phyloP scores from a whole-genome alignment of 768 basidiomycete genomes.

The Polyporus arcularius region DNA sequence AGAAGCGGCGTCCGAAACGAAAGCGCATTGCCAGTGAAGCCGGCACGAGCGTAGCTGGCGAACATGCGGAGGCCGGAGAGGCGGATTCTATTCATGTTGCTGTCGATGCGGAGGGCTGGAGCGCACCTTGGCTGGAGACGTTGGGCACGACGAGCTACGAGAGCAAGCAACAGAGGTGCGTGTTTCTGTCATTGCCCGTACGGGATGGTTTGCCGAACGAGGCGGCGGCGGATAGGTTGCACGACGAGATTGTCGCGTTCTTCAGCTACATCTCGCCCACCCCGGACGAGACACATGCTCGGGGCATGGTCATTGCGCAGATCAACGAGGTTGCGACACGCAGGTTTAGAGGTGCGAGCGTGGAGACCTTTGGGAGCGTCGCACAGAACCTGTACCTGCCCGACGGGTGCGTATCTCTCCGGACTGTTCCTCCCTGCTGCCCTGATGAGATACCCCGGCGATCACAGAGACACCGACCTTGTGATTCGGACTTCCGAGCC shows the following conservation, averaged over 20 bases:
- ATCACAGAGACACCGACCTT: slow-evolving; percentile 62
- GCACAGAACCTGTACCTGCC: slow-evolving; percentile 63
- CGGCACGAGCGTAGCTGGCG: too few relatives aligned
- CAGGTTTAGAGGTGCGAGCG: slow-evolving; percentile 46
- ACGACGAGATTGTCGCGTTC: slow-evolving; percentile 64
- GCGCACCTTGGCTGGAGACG: slow-evolving; percentile 26
- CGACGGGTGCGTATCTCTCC: slow-evolving; percentile 47
- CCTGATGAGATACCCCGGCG: not conserved
- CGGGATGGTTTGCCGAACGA: not conserved
- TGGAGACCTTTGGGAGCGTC: slow-evolving; percentile 62
- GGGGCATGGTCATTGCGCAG: slow-evolving; percentile 45
- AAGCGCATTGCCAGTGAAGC: slow-evolving; percentile 6
- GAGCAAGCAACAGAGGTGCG: slow-evolving; percentile 36
- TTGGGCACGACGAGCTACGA: slow-evolving; percentile 29
- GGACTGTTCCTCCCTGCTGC: not conserved
- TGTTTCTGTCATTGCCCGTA: not conserved
- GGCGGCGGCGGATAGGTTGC: slow-evolving; percentile 44
- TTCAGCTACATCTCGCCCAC: slow-evolving; percentile 55
- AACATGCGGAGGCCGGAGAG: not conserved
- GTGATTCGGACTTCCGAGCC: slow-evolving; percentile 41
- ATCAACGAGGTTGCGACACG: slow-evolving; percentile 47
- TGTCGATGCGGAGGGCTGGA: not conserved
- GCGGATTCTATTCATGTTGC: not conserved
- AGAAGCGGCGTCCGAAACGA: slow-evolving; percentile 10
- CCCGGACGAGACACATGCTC: slow-evolving; percentile 48